Evolutionary conservation across 352 stramenopile species (phyloP), one percentile per base, ranked within the genome.

Genomic region (Phytophthora citricola): DNA sequence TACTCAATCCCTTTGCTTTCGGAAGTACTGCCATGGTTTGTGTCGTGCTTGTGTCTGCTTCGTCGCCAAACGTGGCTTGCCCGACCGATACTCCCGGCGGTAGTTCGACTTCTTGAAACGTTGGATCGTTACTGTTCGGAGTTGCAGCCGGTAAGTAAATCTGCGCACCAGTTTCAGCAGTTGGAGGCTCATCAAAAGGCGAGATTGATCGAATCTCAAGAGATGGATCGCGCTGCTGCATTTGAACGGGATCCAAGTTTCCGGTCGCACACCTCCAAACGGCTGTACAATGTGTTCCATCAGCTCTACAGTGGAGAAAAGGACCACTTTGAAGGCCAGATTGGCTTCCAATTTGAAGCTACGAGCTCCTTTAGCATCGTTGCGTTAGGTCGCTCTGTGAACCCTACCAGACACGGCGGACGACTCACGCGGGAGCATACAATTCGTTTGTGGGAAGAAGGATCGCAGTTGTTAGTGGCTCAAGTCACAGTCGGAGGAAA

Each of bases 271-370:
- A 69, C 74, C 27, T 86, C 82, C 3, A 93, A 92, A 51, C 75
- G 85, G 17, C 76, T 95, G 46, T 92, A 96, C 66, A 96, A 96
- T 32, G 85, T 95, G 27, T 96, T 96, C 56, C 87, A 90, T 49
- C 85, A 95, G 41, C 79, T 96, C 1, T 96, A 96, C 69, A 96
- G 85, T 0, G 89, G 89, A 9, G 87, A 94, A 63, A 96, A 96
- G 57, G 89, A 96, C 34, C 89, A 96, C 71, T 96, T 96, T 54
- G 89, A 96, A 64, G 89, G 89, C 0, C 89, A 96, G 58, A 96
- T 96, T 58, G 89, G 89, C 5, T 96, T 96, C 47, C 89, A 96
- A 52, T 96, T 96, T 68, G 89, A 96, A 70, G 87, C 89, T 6
- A 90, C 74, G 3, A 92, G 87, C 44, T 90, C 81, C 0, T 96